Conservation (phyloP, 495 filamentous ascomycete genomes). For the Cairneyella variabilis region DNA sequence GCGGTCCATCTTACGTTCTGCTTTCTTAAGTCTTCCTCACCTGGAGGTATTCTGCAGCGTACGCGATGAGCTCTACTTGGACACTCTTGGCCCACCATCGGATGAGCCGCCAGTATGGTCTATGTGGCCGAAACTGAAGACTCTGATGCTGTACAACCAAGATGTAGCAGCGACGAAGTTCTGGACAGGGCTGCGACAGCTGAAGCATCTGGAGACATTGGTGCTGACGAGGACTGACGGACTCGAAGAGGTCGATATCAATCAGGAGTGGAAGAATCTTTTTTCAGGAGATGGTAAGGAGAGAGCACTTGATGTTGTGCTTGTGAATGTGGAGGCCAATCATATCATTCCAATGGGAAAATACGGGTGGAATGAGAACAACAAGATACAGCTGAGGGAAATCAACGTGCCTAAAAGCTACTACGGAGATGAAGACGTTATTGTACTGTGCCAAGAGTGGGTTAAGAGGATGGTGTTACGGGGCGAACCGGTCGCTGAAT, state of each 20-base stretch:
- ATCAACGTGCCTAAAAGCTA: slow-evolving; percentile 19
- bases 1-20: slow-evolving; percentile 25
- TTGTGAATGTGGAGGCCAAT: slow-evolving; percentile 12
- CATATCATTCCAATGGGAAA: slow-evolving; percentile 1
- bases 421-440: slow-evolving; percentile 25
- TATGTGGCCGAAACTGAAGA: slow-evolving; percentile 29
- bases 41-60: slow-evolving; percentile 33
- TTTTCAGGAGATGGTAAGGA: slow-evolving; percentile 1
- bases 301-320: slow-evolving; percentile 8
- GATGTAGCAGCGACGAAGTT: slow-evolving; percentile 25
- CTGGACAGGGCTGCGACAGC: slow-evolving; percentile 23
- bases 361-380: slow-evolving; percentile 4
- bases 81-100: neutral
- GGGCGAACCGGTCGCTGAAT: too few species aligned
- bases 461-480: slow-evolving; percentile 21
- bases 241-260: slow-evolving; percentile 16
- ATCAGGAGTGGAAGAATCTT: slow-evolving; percentile 18
- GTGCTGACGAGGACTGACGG: slow-evolving; percentile 33
- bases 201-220: slow-evolving; percentile 29
- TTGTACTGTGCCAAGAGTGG: slow-evolving; percentile 30
- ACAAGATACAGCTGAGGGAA: slow-evolving; percentile 11
- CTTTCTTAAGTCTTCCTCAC: slow-evolving; percentile 26
- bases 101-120: slow-evolving; percentile 31
- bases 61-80: slow-evolving; percentile 16
- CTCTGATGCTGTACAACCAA: slow-evolving; percentile 33